phyloP scores from a whole-genome alignment of 73 alveolate genomes.

The Tetrahymena malaccensis region DNA sequence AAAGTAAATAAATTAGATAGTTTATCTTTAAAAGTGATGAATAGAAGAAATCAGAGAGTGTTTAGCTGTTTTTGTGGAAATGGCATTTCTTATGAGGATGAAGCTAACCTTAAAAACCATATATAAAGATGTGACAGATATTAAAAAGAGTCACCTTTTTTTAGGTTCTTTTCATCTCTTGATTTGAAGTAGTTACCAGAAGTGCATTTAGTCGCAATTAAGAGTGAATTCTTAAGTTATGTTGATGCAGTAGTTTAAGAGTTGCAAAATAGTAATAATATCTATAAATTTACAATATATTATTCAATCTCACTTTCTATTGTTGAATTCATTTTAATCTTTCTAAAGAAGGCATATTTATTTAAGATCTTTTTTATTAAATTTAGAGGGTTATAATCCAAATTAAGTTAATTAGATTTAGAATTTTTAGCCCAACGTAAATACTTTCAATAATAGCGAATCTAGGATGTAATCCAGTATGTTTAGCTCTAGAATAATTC shows the following conservation, averaged over 20 bases:
- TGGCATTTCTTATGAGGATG: background rate
- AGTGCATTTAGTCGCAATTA: slow-evolving; percentile 11
- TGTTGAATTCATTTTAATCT: background rate
- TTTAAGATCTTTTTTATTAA: background rate
- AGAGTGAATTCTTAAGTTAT: slow-evolving; percentile 11
- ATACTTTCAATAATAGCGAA: background rate
- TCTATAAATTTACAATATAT: background rate
- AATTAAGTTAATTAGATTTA: background rate
- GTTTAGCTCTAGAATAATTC: background rate
- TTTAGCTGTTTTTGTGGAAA: slow-evolving; percentile 26
- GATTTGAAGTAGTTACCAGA: background rate
- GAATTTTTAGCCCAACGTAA: too few relatives aligned
- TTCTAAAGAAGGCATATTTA: background rate
- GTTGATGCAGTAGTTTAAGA: background rate
- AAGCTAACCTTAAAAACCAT: slow-evolving; percentile 8
- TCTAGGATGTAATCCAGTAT: background rate
- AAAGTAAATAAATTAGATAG: background rate
- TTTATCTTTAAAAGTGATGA: background rate
- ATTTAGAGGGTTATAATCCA: background rate
- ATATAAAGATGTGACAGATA: background rate
- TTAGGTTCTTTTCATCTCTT: slow-evolving; percentile 2
- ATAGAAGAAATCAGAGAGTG: background rate
- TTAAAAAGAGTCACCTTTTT: slow-evolving; percentile 16
- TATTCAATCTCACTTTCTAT: background rate
- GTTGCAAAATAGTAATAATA: background rate